These are phyloP conservation scores for Mrakia blollopis DNA, from an alignment of 768 basidiomycete species.

Conservation along the genomic window DNA sequence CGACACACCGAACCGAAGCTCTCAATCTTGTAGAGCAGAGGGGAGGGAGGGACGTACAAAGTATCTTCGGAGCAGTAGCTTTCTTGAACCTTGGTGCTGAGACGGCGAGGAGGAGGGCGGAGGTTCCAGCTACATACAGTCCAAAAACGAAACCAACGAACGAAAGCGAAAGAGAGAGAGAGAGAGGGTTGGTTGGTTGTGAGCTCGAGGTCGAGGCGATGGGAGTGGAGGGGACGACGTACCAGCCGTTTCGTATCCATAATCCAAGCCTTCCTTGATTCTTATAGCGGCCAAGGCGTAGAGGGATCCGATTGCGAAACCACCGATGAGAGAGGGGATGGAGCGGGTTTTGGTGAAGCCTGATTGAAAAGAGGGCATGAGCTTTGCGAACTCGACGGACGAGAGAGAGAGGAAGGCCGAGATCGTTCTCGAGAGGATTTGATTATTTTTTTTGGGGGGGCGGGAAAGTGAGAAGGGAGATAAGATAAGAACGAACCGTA, in stretches of 20 bases:
- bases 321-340: constrained; percentile 39
- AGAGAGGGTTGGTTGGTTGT: not conserved
- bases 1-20: too few species aligned
- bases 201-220: not conserved
- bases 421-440: not conserved
- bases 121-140: constrained; percentile 23
- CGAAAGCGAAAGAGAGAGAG: not conserved
- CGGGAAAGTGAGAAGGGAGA: not conserved
- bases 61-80: constrained; percentile 16
- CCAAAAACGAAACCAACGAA: too few species aligned
- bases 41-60: not conserved
- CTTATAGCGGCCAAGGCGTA: constrained; percentile 42
- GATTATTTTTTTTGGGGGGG: not conserved
- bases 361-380: not conserved
- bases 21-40: too few species aligned
- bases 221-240: not conserved
- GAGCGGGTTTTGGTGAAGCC: constrained; percentile 35
- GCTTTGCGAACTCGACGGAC: too few species aligned
- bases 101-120: constrained; percentile 4
- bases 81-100: constrained; percentile 12
- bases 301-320: constrained; percentile 40
- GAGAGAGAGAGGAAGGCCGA: not conserved
- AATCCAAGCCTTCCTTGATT: constrained; percentile 43
- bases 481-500: not conserved
- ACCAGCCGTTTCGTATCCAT: constrained; percentile 44